phyloP scores from a whole-genome alignment of 495 filamentous ascomycete species.

The Talaromyces borbonicus region DNA sequence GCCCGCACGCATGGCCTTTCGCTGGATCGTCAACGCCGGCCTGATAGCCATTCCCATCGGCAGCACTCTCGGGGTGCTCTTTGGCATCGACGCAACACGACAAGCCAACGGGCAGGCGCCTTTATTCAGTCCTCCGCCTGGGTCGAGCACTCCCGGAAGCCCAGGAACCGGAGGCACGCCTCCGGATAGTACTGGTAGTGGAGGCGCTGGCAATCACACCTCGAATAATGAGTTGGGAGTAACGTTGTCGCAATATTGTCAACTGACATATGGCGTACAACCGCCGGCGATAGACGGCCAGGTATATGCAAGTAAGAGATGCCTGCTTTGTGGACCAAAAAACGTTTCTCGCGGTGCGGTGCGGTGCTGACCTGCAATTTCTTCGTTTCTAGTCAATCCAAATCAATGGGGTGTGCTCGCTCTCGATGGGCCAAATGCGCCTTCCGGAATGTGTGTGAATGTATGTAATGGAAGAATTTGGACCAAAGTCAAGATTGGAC shows the following conservation, averaged over 20 bases:
- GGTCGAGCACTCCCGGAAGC: constrained; percentile 10
- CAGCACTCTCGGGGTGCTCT: constrained; percentile 23
- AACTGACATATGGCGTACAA: constrained; percentile 16
- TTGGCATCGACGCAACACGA: constrained; percentile 30
- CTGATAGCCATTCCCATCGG: constrained; percentile 32
- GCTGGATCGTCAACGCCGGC: constrained; percentile 26
- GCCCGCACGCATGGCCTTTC: constrained; percentile 9
- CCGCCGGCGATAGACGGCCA: constrained; percentile 14
- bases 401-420: constrained; percentile 23
- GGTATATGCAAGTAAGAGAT: constrained; percentile 17
- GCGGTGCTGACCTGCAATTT: not conserved
- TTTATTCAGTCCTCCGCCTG: constrained; percentile 14
- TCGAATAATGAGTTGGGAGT: constrained; percentile 3
- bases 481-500: not conserved
- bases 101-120: constrained; percentile 18
- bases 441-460: constrained; percentile 20
- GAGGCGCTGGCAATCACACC: constrained; percentile 8
- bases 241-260: constrained; percentile 12
- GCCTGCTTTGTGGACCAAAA: not conserved
- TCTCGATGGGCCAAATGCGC: not conserved
- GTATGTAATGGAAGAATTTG: too few species aligned
- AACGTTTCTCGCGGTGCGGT: not conserved
- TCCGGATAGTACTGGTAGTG: not conserved
- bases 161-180: constrained; percentile 7
- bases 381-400: constrained; percentile 17